Percentiles rank a stretch among this genome's conserved stretches.
Evolutionary conservation across 805 yeast species (phyloP).

Genomic region (Huiozyma sinensis): DNA sequence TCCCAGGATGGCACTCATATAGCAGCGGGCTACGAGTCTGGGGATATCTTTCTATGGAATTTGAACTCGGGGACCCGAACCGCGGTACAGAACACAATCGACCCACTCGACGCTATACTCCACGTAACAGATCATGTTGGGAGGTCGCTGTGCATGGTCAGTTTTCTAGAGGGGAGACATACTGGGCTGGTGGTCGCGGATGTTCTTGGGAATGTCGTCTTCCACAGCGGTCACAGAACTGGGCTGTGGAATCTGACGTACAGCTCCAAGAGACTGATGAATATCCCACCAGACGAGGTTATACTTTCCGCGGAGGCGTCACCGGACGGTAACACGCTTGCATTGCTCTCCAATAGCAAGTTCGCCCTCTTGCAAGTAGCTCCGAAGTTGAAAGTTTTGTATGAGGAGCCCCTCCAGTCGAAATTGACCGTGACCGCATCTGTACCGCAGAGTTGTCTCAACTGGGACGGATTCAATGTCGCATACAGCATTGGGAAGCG

Average conservation of each 20-base stretch:
- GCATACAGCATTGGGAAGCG: slow-evolving; percentile 13
- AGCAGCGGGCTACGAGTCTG: slow-evolving; percentile 59
- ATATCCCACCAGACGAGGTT: slow-evolving; percentile 8
- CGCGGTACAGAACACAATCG: background rate
- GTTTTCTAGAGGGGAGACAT: slow-evolving; percentile 40
- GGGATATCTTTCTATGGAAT: slow-evolving; percentile 64
- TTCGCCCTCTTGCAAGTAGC: slow-evolving; percentile 8
- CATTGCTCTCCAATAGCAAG: slow-evolving; percentile 14
- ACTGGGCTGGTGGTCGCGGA: slow-evolving; percentile 50
- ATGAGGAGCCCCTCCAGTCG: background rate
- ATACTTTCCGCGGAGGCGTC: slow-evolving; percentile 5
- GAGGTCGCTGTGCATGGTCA: slow-evolving; percentile 32
- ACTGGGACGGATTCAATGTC: slow-evolving; percentile 12
- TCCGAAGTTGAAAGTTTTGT: background rate
- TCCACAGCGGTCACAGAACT: slow-evolving; percentile 53
- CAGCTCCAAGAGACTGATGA: slow-evolving; percentile 11
- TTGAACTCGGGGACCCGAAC: slow-evolving; percentile 16
- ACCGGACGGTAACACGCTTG: slow-evolving; percentile 11
- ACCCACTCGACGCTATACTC: slow-evolving; percentile 18
- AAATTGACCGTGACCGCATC: background rate
- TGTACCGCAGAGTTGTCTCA: slow-evolving; percentile 7
- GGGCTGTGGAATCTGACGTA: slow-evolving; percentile 20
- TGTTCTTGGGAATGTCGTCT: slow-evolving; percentile 43
- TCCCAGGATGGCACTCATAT: slow-evolving; percentile 61
- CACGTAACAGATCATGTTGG: slow-evolving; percentile 28